These are phyloP conservation scores for Lumnitzera littorea DNA, from an alignment of 345 rosid species.

Conservation along the genomic window DNA sequence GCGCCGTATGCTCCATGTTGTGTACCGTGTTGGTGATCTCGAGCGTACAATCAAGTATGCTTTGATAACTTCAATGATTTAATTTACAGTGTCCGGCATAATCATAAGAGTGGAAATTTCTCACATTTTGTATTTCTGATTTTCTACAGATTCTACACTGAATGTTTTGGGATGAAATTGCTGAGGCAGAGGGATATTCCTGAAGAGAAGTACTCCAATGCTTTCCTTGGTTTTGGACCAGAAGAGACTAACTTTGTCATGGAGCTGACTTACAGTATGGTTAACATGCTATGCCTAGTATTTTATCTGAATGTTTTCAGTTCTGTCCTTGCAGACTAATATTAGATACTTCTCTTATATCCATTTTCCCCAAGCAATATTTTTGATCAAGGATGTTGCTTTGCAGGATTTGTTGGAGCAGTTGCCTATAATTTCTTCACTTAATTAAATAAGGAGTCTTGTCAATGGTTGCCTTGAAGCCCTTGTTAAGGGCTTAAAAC, in stretches of 20 bases:
- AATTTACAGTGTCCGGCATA: background rate
- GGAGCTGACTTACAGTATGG: constrained; percentile 78
- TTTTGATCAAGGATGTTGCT: no score
- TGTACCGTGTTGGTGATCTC: constrained; percentile 87
- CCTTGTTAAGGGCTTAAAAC: no score
- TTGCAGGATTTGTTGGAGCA: no score
- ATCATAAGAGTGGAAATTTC: background rate
- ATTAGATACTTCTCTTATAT: no score
- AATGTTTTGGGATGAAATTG: constrained; percentile 86
- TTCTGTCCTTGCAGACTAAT: no score
- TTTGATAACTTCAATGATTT: background rate
- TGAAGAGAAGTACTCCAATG: constrained; percentile 87
- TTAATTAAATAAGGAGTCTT: no score
- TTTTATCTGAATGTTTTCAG: no score
- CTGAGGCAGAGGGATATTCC: constrained; percentile 88
- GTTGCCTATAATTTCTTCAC: no score
- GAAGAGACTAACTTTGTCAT: constrained; percentile 72
- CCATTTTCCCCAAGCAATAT: no score
- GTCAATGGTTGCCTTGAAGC: no score
- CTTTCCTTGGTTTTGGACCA: constrained; percentile 87
- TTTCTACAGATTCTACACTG: constrained; percentile 67
- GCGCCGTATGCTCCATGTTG: constrained; percentile 83
- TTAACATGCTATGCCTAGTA: background rate
- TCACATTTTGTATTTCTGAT: background rate
- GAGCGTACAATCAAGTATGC: constrained; percentile 78